Base-by-base conservation (phyloP, 1,284 basidiomycete genomes). In the Apiotrichum siamense region DNA sequence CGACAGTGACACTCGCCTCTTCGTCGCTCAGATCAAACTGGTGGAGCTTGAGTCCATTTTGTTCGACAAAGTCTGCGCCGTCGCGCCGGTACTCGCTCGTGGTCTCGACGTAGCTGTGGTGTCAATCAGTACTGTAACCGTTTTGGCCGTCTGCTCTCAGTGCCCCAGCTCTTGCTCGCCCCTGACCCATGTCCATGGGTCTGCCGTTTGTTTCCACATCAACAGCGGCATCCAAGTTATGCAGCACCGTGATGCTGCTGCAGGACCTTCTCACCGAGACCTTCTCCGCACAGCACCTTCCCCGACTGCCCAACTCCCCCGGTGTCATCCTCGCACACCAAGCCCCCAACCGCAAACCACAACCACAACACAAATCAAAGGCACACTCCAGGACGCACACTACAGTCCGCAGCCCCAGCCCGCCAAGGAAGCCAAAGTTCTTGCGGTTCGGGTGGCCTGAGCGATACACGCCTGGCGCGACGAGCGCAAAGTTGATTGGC, bases 401-500 rank as follows among this genome's bases (percentile, higher is more conserved):
- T 46, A 76, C 70, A 11, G 64, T 65, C 50, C 60, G 61, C 18
- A 76, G 53, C 3, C 62, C 60, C n/a, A 76, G 59, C 25, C 63
- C 47, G 12, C 56, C 56, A 24, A 76, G 63, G 44, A 73, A 75
- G 0, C 67, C 49, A 46, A 69, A 70, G 59, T 75, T 75, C 57
- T 69, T 67, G 47, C 57, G 59, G 50, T 75, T 74, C 4, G 74
- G 74, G 57, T 75, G 73, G 0, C 74, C 74, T 7, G 64, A 68
- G 12, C 71, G 52, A 49, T 71, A 72, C n/a, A 73, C 60, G 9
- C 69, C 67, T 1, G 64, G 65, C 29, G 62, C 67, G 44, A 73
- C 70, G 24, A 74, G 66, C 2, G 72, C 72, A 57, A 76, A 77
- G 58, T 76, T 76, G 59, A 76, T 75, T 12, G 76, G 75, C 36